Conservation (phyloP, 805 yeast genomes). For the Candida adriatica region DNA sequence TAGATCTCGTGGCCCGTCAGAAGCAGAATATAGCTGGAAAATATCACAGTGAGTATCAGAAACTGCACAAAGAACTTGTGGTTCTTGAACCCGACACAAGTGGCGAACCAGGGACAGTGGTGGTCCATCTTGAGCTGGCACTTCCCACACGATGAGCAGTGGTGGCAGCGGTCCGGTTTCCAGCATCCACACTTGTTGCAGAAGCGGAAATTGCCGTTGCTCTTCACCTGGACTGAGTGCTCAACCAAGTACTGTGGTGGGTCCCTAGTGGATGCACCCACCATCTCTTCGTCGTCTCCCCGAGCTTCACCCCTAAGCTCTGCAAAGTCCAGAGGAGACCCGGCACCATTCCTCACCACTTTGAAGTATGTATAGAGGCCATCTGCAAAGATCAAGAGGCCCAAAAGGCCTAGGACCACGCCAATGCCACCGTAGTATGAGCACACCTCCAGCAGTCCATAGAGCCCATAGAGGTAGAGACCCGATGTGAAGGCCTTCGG, state of each 20-base stretch:
- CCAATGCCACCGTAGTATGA: slow-evolving; percentile 16
- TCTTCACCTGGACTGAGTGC: slow-evolving; percentile 38
- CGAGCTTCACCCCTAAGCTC: slow-evolving; percentile 26
- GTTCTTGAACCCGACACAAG: slow-evolving; percentile 78
- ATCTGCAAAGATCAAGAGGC: slow-evolving; percentile 27
- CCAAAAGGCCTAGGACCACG: slow-evolving; percentile 19
- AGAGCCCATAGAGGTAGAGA: slow-evolving; percentile 42
- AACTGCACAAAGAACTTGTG: slow-evolving; percentile 78
- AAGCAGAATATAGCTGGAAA: slow-evolving; percentile 35
- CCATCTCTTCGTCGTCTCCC: slow-evolving; percentile 16
- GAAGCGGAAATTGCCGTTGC: slow-evolving; percentile 59
- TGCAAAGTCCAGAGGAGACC: slow-evolving; percentile 55
- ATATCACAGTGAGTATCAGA: slow-evolving; percentile 45
- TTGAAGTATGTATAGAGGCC: slow-evolving; percentile 45
- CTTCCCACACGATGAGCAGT: slow-evolving; percentile 62
- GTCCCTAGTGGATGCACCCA: slow-evolving; percentile 6
- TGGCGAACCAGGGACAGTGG: slow-evolving; percentile 92
- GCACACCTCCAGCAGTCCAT: slow-evolving; percentile 28
- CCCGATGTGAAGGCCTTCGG: slow-evolving; percentile 42
- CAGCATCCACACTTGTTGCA: slow-evolving; percentile 65
- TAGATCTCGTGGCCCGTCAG: slow-evolving; percentile 38
- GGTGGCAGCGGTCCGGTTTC: slow-evolving; percentile 86
- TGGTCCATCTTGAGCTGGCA: slow-evolving; percentile 90
- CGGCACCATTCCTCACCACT: slow-evolving; percentile 51
- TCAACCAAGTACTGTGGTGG: slow-evolving; percentile 38